Percentiles rank a stretch among this genome's conserved stretches.
These are phyloP conservation scores for Trichoderma sp. DNA, from an alignment of 2,329 filamentous ascomycete species.

Conservation along the genomic window DNA sequence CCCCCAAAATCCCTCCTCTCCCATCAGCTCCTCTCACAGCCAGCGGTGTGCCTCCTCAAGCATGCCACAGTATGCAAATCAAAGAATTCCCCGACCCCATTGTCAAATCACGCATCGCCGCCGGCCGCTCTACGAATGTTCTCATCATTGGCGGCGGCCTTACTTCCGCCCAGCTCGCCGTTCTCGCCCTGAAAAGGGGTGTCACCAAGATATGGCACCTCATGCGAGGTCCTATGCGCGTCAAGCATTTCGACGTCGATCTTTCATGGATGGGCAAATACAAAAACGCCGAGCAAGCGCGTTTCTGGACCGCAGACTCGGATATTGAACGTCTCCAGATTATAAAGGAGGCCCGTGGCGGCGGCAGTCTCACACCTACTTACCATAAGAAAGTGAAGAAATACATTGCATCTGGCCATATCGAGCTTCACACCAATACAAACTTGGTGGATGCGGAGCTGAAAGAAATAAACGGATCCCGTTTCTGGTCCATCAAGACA, in stretches of 20 bases:
- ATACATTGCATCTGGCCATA: conserved; percentile 50
- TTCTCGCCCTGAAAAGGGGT: conserved; percentile 62
- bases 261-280: conserved; percentile 81
- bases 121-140: conserved; percentile 53
- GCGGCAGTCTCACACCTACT: conserved; percentile 71
- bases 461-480: conserved; percentile 38
- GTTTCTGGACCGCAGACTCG: conserved; percentile 73
- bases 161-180: conserved; percentile 70
- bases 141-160: conserved; percentile 73
- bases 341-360: conserved; percentile 63
- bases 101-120: conserved; percentile 51
- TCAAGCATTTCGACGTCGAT: conserved; percentile 77
- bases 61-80: conserved; percentile 65
- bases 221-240: conserved; percentile 56
- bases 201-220: conserved; percentile 68
- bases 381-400: conserved; percentile 66
- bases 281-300: conserved; percentile 71
- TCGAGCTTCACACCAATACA: conserved; percentile 58
- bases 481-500: conserved; percentile 45
- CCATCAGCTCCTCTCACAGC: conserved; percentile 31
- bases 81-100: conserved; percentile 53
- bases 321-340: conserved; percentile 67
- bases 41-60: conserved; percentile 36
- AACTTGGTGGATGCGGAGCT: conserved; percentile 52
- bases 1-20: conserved; percentile 47